Evolutionary conservation across 164 flowering plant species (phyloP), one percentile per base, ranked within the genome.

Genomic region (Dillenia suffruticosa): DNA sequence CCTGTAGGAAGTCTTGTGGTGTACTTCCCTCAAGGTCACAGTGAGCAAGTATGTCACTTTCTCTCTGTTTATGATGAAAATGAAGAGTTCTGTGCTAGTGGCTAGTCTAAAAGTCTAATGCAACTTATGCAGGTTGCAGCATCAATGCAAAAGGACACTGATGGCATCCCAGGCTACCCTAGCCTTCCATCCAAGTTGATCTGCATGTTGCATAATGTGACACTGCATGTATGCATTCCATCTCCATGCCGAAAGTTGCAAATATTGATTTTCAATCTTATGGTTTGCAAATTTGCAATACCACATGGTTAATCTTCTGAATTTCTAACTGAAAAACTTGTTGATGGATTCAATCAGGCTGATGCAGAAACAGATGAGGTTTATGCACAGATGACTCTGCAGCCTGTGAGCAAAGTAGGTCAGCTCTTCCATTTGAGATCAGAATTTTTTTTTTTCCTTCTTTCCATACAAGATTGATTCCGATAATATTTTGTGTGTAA

Each of bases 1-100:
- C 95, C 94, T 17, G 90, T 86, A 46, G 96, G 98, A 46, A 90
- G 98, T 63, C 93, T 90, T 47, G 96, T 93, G 46, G 93, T 93
- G 55, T 93, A 93, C 82, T 93, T 93, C 68, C 97, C 98, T 54
- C 98, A 93, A 81, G 98, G 98, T 63, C 98, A 93, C 78, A 93
- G 98, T 47, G 98, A 93, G 75, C 98, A 93, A 78, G 98, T 90
- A 63, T 50, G 76, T 70, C 11, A 0, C 15, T 9, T 54, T 68
- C 48, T 53, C 55, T 9, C 15, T 45, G 9, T 12, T 53, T 46
- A 3, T 14, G 22, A 44, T 43, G 49, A 14, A 58, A 54, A 3
- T 57, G 12, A 55, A 9, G 5, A 10, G 46, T 16, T 62, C 48
- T 46, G 9, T 5, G 40, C 40, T 32, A 4, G 40, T 4, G 40